Evolutionary conservation across 768 basidiomycete genomes (phyloP), one percentile per base, ranked within the genome.

Genomic region (Boletus reticuloceps): DNA sequence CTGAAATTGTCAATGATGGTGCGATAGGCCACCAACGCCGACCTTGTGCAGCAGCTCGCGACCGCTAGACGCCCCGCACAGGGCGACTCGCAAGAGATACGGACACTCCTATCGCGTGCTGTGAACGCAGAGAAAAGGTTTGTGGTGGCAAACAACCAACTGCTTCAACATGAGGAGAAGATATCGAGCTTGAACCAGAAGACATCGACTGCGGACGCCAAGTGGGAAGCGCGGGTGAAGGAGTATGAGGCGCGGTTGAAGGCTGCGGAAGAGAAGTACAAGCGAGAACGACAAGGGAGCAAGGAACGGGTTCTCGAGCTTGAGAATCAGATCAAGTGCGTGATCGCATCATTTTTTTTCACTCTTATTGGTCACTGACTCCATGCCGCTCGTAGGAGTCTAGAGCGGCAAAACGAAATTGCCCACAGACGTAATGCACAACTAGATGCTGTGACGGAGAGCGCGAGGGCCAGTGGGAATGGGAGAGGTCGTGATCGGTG

Each of bases 151-250:
- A 88, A 88, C 64, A 94, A 94, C 59, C 93, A 96, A 68, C 79
- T 98, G 3, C 69, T 85, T 2, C 79, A 84, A 22, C 84, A 89
- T 4, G 96, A 98, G 67, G 92, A 95, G 72, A 88, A 88, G 73
- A 80, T 95, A 47, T 83, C 87, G 2, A 70, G 75, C 39, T 79
- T 90, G 72, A 88, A 87, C 60, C 79, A 85, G 73, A 89, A 86
- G 76, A 89, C 80, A 37, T 75, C 78, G 0, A 76, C 75, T 0
- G 88, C 90, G 0, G 94, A 97, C 61, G 76, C 74, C 50, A 96
- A 95, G 71, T 98, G 95, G 94, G 94, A 95, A 64, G 91, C 88
- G 0, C 79, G 95, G n/a, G 91, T 98, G 43, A 88, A 86, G 70
- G 95, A 98, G 72, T 94, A 95, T 64, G 93, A 97, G 73, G 68